These are phyloP conservation scores for Paecilomyces dactylethromorphus DNA, from an alignment of 2,329 filamentous ascomycete species.

Conservation along the genomic window DNA sequence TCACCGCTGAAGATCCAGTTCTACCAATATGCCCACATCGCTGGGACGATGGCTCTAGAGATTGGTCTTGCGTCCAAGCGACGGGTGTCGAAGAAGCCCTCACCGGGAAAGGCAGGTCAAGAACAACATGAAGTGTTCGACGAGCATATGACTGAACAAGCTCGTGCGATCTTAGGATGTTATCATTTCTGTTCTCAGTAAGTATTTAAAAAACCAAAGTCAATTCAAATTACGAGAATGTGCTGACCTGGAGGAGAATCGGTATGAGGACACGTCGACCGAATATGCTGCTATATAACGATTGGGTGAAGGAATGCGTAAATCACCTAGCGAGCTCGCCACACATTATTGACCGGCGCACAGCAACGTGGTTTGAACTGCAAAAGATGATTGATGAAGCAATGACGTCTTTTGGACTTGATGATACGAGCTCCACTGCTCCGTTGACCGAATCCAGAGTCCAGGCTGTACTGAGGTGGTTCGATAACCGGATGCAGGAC, in stretches of 20 bases:
- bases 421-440: constrained; percentile 26
- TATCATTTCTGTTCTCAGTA: constrained; percentile 28
- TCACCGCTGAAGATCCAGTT: constrained; percentile 44
- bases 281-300: constrained; percentile 28
- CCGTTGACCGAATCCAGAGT: constrained; percentile 26
- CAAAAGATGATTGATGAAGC: constrained; percentile 28
- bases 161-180: constrained; percentile 24
- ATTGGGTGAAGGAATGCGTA: constrained; percentile 28
- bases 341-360: constrained; percentile 20
- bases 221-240: background rate
- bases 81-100: constrained; percentile 15
- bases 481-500: constrained; percentile 27
- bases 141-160: constrained; percentile 27
- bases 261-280: constrained; percentile 31
- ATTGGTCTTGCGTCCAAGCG: constrained; percentile 31
- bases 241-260: constrained; percentile 15
- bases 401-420: constrained; percentile 28
- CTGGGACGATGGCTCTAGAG: constrained; percentile 45
- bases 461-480: constrained; percentile 27
- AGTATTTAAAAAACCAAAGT: constrained; percentile 1
- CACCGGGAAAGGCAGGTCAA: constrained; percentile 6
- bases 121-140: constrained; percentile 11
- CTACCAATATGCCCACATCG: constrained; percentile 48
- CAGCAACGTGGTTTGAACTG: constrained; percentile 28
- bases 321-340: constrained; percentile 23